phyloP scores from a whole-genome alignment of 257 asterid species.

The Henckelia pumila region DNA sequence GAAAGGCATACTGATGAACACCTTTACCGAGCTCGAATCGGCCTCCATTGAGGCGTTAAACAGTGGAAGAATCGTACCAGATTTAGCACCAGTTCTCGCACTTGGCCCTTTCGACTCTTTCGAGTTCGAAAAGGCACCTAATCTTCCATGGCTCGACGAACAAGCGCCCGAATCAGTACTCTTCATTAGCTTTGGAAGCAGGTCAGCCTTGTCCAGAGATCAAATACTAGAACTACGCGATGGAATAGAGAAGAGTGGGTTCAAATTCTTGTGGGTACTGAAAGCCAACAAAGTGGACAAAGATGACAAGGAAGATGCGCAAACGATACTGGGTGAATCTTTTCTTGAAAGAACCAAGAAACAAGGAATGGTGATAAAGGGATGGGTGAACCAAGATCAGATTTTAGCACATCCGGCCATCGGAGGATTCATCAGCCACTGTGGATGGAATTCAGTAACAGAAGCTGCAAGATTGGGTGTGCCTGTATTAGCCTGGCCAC shows the following conservation, averaged over 20 bases:
- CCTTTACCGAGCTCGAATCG: constrained; percentile 36
- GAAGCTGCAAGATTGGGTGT: constrained; percentile 45
- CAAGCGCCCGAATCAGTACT: constrained; percentile 41
- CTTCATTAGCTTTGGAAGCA: constrained; percentile 47
- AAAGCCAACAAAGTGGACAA: constrained; percentile 47
- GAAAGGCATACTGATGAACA: constrained; percentile 43
- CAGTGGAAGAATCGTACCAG: background rate
- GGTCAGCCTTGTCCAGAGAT: constrained; percentile 38
- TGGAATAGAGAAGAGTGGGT: constrained; percentile 36
- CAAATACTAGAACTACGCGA: constrained; percentile 38
- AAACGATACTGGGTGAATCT: constrained; percentile 28
- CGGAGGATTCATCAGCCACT: constrained; percentile 46
- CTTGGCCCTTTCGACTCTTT: constrained; percentile 40
- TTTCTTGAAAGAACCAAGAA: constrained; percentile 34
- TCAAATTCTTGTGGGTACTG: constrained; percentile 44
- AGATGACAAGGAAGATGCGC: constrained; percentile 33
- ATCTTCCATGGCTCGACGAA: constrained; percentile 45
- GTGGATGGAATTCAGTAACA: constrained; percentile 48
- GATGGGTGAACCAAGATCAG: constrained; percentile 48
- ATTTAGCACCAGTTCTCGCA: constrained; percentile 31
- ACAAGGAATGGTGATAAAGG: constrained; percentile 34
- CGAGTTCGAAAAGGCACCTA: background rate
- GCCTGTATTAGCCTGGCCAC: constrained; percentile 50
- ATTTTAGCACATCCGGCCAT: constrained; percentile 36
- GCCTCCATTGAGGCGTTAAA: constrained; percentile 34